Percentiles rank a stretch among this genome's conserved stretches.
phyloP scores from a whole-genome alignment of 345 rosid genomes.

The Microthlaspi erraticum region DNA sequence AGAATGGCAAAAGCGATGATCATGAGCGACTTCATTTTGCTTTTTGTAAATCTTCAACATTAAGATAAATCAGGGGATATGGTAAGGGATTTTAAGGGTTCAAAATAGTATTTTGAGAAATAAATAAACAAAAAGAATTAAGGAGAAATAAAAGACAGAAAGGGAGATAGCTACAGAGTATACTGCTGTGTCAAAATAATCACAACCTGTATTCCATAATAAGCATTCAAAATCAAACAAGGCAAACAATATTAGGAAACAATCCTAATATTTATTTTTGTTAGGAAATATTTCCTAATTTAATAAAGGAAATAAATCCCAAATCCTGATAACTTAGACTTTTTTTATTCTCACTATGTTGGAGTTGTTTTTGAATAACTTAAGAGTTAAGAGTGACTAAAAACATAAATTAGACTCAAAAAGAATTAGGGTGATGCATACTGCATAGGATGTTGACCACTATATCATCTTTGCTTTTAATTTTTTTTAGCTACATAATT shows the following conservation, averaged over 20 bases:
- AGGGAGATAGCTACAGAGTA: constrained; percentile 5
- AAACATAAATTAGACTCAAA: no score
- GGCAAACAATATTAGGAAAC: constrained; percentile 1
- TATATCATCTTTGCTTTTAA: not conserved
- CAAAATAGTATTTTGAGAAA: not conserved
- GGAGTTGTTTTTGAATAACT: constrained; percentile 2
- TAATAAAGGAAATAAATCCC: not conserved
- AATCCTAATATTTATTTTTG: constrained; percentile 18
- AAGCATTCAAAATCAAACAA: not conserved
- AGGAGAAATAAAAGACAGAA: constrained; percentile 8
- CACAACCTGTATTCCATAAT: constrained; percentile 11
- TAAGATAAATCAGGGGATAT: not conserved
- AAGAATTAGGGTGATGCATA: no score
- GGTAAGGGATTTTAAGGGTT: not conserved
- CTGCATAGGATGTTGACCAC: not conserved
- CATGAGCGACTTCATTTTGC: constrained; percentile 26
- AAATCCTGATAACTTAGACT: not conserved
- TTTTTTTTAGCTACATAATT: no score
- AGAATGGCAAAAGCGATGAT: constrained; percentile 15
- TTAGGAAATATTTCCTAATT: not conserved
- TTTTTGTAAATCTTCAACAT: constrained; percentile 15
- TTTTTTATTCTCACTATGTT: not conserved
- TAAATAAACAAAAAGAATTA: not conserved
- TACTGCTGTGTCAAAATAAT: constrained; percentile 10
- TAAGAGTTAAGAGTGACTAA: not conserved